phyloP scores from a whole-genome alignment of 164 flowering plant species.

The Vitis amurensis region DNA sequence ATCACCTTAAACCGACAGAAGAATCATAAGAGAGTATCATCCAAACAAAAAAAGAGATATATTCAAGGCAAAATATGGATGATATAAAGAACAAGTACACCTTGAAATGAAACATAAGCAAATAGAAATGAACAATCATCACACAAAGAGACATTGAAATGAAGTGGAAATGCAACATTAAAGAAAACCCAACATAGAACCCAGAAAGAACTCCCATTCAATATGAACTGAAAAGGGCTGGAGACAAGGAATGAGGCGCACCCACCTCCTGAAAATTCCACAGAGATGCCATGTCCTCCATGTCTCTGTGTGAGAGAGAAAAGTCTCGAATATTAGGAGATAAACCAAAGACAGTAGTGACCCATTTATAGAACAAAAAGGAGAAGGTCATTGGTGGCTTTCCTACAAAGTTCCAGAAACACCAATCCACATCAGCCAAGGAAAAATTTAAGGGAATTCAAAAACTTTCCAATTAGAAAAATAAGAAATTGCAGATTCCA shows the following conservation, averaged over 20 bases:
- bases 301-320: background rate
- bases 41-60: too few relatives aligned
- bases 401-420: conserved; percentile 17
- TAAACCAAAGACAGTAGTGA: conserved; percentile 10
- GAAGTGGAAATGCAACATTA: background rate
- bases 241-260: background rate
- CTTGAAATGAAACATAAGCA: background rate
- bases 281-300: conserved; percentile 43
- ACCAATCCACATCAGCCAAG: conserved; percentile 16
- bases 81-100: too few relatives aligned
- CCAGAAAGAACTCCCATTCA: background rate
- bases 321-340: conserved; percentile 5
- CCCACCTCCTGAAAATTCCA: conserved; percentile 52
- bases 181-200: conserved; percentile 5
- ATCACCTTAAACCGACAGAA: too few relatives aligned
- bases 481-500: conserved; percentile 6
- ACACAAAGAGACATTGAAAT: background rate
- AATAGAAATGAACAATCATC: background rate
- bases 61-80: too few relatives aligned
- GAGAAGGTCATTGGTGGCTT: conserved; percentile 11
- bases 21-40: too few relatives aligned
- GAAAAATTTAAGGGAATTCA: conserved; percentile 17
- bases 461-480: conserved; percentile 13
- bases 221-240: background rate
- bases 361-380: conserved; percentile 26